A percentile compares a stretch with the other conserved stretches of the same genome.
phyloP scores from a whole-genome alignment of 1,139 yeast genomes.

The Candida pseudoviswanathii region DNA sequence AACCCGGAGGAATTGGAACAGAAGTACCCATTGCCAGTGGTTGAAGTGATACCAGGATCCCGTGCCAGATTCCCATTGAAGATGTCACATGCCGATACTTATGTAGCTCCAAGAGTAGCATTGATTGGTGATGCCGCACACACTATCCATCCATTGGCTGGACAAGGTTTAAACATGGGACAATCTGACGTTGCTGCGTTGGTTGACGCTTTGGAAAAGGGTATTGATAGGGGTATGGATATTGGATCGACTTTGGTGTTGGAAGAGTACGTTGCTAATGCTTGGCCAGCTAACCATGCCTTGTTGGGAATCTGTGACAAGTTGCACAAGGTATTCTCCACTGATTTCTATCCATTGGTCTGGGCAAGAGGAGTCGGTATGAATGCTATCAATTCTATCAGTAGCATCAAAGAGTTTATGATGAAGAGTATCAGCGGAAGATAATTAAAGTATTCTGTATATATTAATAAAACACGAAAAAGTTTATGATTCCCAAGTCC shows the following conservation, averaged over 20 bases:
- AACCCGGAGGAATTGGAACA: slow-evolving; percentile 51
- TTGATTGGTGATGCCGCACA: slow-evolving; percentile 98
- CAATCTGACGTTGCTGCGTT: slow-evolving; percentile 85
- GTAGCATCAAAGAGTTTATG: slow-evolving; percentile 58
- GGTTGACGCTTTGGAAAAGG: slow-evolving; percentile 67
- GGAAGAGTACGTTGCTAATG: slow-evolving; percentile 81
- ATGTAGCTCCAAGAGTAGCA: slow-evolving; percentile 82
- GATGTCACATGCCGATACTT: slow-evolving; percentile 88
- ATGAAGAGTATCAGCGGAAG: slow-evolving; percentile 37
- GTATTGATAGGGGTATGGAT: slow-evolving; percentile 79
- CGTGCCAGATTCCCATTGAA: slow-evolving; percentile 90
- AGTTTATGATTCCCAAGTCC: background rate
- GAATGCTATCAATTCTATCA: slow-evolving; percentile 62
- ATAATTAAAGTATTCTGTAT: slow-evolving; percentile 10
- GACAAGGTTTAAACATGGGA: slow-evolving; percentile 99
- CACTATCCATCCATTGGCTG: slow-evolving; percentile 95
- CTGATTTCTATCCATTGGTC: slow-evolving; percentile 74
- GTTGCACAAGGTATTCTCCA: slow-evolving; percentile 82
- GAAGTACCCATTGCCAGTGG: slow-evolving; percentile 66
- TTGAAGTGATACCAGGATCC: slow-evolving; percentile 60
- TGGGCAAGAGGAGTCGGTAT: slow-evolving; percentile 76
- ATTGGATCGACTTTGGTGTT: slow-evolving; percentile 82
- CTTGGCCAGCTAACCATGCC: slow-evolving; percentile 79
- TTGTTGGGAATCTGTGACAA: slow-evolving; percentile 90
- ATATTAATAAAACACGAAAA: background rate